Conservation (phyloP, 164 flowering plant species). For the Liriodendron chinense region DNA sequence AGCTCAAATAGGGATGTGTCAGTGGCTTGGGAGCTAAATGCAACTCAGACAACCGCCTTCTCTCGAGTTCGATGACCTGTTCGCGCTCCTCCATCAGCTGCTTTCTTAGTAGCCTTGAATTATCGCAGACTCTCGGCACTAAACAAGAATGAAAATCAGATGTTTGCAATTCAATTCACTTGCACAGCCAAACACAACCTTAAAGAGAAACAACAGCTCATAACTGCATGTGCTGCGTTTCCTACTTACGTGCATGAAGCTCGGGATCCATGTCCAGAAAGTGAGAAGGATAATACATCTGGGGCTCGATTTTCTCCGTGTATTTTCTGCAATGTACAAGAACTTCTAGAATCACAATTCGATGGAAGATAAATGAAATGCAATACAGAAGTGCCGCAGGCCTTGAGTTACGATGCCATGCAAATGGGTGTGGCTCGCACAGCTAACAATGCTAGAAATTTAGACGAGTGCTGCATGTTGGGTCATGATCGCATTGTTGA, state of each 20-base stretch:
- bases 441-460: no score
- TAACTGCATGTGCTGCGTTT: not conserved
- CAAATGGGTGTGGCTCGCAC: no score
- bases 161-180: not conserved
- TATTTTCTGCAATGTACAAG: slow-evolving; percentile 42
- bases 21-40: slow-evolving; percentile 38
- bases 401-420: no score
- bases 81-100: slow-evolving; percentile 51
- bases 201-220: not conserved
- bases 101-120: slow-evolving; percentile 45
- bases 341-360: not conserved
- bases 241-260: slow-evolving; percentile 47
- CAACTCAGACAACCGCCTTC: slow-evolving; percentile 41
- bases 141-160: not conserved
- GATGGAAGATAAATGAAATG: no score
- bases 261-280: slow-evolving; percentile 46
- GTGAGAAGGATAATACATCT: slow-evolving; percentile 30
- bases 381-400: no score
- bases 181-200: not conserved
- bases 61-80: slow-evolving; percentile 47
- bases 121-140: slow-evolving; percentile 48
- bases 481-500: no score
- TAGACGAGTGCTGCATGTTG: no score
- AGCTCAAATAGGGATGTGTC: slow-evolving; percentile 26
- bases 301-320: slow-evolving; percentile 41